These are phyloP conservation scores for Puccinia triticina DNA, from an alignment of 1,284 basidiomycete species.

Conservation along the genomic window DNA sequence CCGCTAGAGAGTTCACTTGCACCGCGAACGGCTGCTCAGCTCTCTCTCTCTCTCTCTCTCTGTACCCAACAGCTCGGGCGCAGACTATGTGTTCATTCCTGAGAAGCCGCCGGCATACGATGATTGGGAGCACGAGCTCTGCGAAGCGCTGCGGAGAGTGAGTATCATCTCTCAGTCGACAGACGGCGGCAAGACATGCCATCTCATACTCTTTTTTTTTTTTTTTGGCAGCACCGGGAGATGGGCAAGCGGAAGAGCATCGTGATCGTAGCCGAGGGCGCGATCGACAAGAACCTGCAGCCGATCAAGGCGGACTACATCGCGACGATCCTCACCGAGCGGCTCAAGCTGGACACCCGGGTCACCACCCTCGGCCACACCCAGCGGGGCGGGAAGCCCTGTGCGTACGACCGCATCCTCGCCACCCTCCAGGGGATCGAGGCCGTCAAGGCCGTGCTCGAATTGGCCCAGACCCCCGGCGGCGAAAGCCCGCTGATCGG, in stretches of 20 bases:
- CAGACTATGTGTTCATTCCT: constrained; percentile 96
- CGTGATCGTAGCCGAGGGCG: constrained; percentile 96
- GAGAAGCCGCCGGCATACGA: constrained; percentile 79
- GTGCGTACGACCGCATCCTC: constrained; percentile 87
- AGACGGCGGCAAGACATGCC: too few relatives aligned
- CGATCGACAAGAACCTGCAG: constrained; percentile 81
- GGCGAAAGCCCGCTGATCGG: constrained; percentile 90
- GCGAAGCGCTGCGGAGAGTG: constrained; percentile 77
- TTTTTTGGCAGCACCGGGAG: constrained; percentile 72
- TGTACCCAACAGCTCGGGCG: constrained; percentile 82
- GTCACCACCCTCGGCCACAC: constrained; percentile 99
- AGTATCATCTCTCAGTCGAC: constrained; percentile 52
- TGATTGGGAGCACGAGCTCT: constrained; percentile 91
- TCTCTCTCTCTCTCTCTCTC: too few relatives aligned
- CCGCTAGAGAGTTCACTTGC: too few relatives aligned
- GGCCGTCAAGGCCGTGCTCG: constrained; percentile 86
- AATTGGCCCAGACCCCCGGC: constrained; percentile 69
- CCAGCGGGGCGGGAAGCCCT: constrained; percentile 89
- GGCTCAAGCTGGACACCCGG: constrained; percentile 87
- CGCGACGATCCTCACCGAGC: constrained; percentile 81
- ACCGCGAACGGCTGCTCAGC: too few relatives aligned
- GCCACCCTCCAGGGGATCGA: constrained; percentile 93
- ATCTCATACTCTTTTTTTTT: too few relatives aligned
- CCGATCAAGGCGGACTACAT: constrained; percentile 88
- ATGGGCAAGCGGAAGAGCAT: constrained; percentile 96